Percentiles rank a stretch among this genome's conserved stretches.
Evolutionary conservation across 257 asterid genomes (phyloP).

Genomic region (Solanum ossicruentum): DNA sequence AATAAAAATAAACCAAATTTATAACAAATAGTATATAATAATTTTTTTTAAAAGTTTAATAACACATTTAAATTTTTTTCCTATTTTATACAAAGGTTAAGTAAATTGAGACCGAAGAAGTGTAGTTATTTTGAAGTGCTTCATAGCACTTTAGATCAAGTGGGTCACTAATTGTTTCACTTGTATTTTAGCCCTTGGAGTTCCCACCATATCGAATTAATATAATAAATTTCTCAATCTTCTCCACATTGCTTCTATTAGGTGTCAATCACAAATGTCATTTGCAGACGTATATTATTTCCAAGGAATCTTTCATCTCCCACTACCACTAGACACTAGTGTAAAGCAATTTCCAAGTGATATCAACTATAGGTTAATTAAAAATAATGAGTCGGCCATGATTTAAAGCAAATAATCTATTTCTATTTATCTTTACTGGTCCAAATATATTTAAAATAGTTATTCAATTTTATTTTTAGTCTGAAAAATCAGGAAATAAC

Average conservation of each 20-base stretch:
- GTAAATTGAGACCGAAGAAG: too few species aligned
- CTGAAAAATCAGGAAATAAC: neutral
- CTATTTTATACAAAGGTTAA: too few species aligned
- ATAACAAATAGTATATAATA: too few species aligned
- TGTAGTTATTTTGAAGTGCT: neutral
- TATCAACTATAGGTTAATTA: neutral
- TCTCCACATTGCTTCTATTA: neutral
- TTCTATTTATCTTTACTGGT: too few species aligned
- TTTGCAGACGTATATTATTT: neutral
- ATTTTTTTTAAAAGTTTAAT: too few species aligned
- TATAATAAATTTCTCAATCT: neutral
- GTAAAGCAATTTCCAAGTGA: neutral
- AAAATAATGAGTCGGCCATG: neutral
- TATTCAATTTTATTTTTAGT: neutral
- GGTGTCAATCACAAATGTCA: neutral
- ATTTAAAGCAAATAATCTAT: neutral
- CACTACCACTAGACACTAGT: neutral
- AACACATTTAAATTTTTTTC: too few species aligned
- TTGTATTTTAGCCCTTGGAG: neutral
- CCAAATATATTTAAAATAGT: too few species aligned
- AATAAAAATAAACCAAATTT: too few species aligned
- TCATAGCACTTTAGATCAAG: slow-evolving; percentile 7
- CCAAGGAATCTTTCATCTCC: neutral
- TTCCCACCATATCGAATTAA: neutral
- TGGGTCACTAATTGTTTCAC: slow-evolving; percentile 6